These are phyloP conservation scores for Aspergillus brunneoviolaceus DNA, from an alignment of 2,329 filamentous ascomycete genomes.

Conservation along the genomic window DNA sequence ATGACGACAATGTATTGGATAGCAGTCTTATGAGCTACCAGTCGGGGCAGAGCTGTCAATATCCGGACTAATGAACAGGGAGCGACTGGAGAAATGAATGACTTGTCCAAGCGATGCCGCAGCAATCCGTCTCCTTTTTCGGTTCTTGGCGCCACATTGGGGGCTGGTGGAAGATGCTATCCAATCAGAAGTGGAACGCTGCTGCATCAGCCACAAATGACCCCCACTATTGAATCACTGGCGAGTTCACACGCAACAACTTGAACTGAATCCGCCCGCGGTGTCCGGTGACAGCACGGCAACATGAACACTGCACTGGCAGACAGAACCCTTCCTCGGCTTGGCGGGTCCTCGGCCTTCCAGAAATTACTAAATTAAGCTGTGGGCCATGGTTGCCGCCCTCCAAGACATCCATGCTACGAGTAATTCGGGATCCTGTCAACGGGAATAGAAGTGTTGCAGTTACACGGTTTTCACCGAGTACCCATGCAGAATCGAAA, in stretches of 20 bases:
- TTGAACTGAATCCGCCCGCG: too few species aligned
- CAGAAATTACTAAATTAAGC: neutral
- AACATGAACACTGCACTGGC: too few species aligned
- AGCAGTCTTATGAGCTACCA: neutral
- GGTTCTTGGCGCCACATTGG: slow-evolving; percentile 8
- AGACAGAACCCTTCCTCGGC: neutral
- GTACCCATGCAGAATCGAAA: too few species aligned
- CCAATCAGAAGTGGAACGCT: neutral
- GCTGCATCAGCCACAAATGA: neutral
- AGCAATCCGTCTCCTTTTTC: neutral
- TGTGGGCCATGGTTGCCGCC: neutral
- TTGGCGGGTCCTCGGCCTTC: neutral
- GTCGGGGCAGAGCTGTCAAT: neutral
- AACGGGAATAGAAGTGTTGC: neutral
- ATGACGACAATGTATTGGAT: neutral
- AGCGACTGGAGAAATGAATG: neutral
- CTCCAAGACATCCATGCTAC: neutral
- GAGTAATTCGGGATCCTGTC: neutral
- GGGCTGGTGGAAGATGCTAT: neutral
- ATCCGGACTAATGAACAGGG: neutral
- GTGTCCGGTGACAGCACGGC: neutral
- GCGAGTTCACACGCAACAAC: too few species aligned
- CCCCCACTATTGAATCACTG: neutral
- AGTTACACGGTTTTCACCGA: neutral
- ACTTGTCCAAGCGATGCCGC: neutral